Evolutionary conservation across 1,284 basidiomycete genomes (phyloP).

Genomic region (Gomphus sp.): DNA sequence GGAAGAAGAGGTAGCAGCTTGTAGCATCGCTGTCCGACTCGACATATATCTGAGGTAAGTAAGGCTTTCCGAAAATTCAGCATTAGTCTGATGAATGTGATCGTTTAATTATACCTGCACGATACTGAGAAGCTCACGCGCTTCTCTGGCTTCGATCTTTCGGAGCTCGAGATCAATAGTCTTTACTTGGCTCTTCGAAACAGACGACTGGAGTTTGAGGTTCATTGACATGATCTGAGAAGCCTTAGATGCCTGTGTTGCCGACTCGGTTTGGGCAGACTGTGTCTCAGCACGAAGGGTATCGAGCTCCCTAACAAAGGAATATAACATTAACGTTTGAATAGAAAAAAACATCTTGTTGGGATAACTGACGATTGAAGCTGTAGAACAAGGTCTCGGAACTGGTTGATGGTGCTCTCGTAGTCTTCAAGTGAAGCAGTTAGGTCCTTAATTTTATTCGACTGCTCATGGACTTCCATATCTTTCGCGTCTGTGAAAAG

Average conservation of each 20-base stretch:
- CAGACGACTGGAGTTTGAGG: slow-evolving; percentile 83
- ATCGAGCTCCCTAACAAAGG: slow-evolving; percentile 65
- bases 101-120: slow-evolving; percentile 38
- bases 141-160: slow-evolving; percentile 76
- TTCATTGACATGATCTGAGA: slow-evolving; percentile 76
- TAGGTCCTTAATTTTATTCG: slow-evolving; percentile 52
- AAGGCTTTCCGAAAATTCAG: slow-evolving; percentile 43
- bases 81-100: slow-evolving; percentile 9
- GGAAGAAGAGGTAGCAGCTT: slow-evolving; percentile 85
- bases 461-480: slow-evolving; percentile 56
- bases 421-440: slow-evolving; percentile 79
- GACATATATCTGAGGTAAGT: slow-evolving; percentile 77
- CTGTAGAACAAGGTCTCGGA: slow-evolving; percentile 80
- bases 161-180: slow-evolving; percentile 82
- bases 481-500: slow-evolving; percentile 57
- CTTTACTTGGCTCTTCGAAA: slow-evolving; percentile 81
- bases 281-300: slow-evolving; percentile 74
- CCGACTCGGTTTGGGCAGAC: slow-evolving; percentile 74
- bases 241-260: slow-evolving; percentile 64
- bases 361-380: slow-evolving; percentile 57
- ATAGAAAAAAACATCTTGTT: neutral
- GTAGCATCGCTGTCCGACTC: slow-evolving; percentile 84
- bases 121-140: slow-evolving; percentile 65
- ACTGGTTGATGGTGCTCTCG: slow-evolving; percentile 81
- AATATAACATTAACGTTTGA: neutral